These are phyloP conservation scores for Trichoderma virens DNA, from an alignment of 495 filamentous ascomycete species.

Conservation along the genomic window DNA sequence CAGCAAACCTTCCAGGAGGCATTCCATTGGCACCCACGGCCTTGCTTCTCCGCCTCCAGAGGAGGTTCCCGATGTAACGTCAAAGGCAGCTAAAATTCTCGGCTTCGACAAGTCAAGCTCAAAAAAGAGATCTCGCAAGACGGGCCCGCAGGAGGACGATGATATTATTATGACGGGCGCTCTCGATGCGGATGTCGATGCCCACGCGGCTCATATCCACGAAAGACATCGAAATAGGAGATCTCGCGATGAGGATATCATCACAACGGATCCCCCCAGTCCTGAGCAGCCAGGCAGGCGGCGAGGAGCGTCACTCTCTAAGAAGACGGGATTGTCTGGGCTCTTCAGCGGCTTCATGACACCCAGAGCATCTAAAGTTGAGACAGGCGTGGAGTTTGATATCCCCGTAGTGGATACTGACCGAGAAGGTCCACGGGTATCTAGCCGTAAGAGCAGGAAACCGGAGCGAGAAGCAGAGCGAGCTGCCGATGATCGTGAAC, in stretches of 20 bases:
- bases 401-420: constrained; percentile 37
- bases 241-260: constrained; percentile 38
- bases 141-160: constrained; percentile 26
- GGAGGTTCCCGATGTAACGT: constrained; percentile 32
- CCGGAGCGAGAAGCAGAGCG: constrained; percentile 40
- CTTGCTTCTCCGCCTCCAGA: constrained; percentile 43
- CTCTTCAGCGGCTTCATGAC: constrained; percentile 37
- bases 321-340: constrained; percentile 31
- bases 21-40: constrained; percentile 39
- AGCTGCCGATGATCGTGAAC: constrained; percentile 35
- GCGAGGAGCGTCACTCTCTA: constrained; percentile 35
- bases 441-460: constrained; percentile 35
- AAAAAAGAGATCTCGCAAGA: constrained; percentile 24
- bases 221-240: constrained; percentile 19
- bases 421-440: constrained; percentile 46
- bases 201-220: constrained; percentile 19
- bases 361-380: constrained; percentile 18
- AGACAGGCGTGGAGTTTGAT: constrained; percentile 16
- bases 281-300: constrained; percentile 28
- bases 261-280: constrained; percentile 28
- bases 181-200: not conserved
- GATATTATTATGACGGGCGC: constrained; percentile 43
- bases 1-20: constrained; percentile 36
- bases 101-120: constrained; percentile 35
- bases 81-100: constrained; percentile 47